Evolutionary conservation across 148 eudicot genomes (phyloP), one percentile per base, ranked within the genome.

Genomic region (Rhododendron molle): DNA sequence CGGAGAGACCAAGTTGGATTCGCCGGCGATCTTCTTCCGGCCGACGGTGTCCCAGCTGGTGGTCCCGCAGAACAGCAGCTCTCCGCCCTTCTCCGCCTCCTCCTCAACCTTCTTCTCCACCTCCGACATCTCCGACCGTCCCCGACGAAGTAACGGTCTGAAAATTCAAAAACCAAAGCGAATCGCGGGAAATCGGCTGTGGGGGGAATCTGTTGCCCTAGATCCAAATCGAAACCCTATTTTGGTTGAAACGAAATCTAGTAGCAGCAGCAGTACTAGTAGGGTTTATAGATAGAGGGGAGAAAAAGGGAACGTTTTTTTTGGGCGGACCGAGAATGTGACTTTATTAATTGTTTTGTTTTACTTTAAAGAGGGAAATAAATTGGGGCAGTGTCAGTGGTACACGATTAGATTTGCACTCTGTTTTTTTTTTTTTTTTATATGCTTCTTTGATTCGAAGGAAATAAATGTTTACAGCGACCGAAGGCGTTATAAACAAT

Each of bases 31-130:
- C 85, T 92, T 95, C 65, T 87, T 88, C 76, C 93, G 90, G 32
- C 98, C 98, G 89, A 97, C 87, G 65, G 94, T 87, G 85, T 94
- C 97, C 99, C 99, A 97, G 78, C 87, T 81, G 28, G 99, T 94
- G 5, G 96, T 87, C 8, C 99, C 99, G 83, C 99, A 95, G 81
- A 90, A 95, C 88, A 97, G 65, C 74, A 97, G 83, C 91, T 97
- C 99, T 13, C 99, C 99, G 18, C 98, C 96, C 86, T 89, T 90
- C 85, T 83, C 86, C 47, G 32, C 87, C 85, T 91, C 92, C 85
- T 91, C 92, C 83, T 88, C 92, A 6, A 86, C 46, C 71, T 89
- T 91, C 86, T 88, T 90, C 91, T 90, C 93, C 89, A 88, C 91
- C 1, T 56, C 80, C 76, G 82, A 85, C 94, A 94, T 94, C 77